Evolutionary conservation across 306 rosid species (phyloP).

Genomic region (Astragalus membranaceus): DNA sequence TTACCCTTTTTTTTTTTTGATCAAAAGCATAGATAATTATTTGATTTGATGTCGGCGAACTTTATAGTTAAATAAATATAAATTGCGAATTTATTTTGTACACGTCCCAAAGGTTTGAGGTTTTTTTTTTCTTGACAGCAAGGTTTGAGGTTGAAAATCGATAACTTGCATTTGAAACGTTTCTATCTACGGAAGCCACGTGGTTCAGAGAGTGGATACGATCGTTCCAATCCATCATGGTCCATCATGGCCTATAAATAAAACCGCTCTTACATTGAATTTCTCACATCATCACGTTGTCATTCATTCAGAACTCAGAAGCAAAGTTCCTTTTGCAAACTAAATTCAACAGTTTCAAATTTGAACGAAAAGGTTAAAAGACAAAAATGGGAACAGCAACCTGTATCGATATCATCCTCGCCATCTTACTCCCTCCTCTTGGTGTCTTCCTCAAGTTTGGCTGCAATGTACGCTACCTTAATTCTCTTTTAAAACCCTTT

Average conservation of each 20-base stretch:
- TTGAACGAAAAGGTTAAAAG: not conserved
- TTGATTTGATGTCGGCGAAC: too few species aligned
- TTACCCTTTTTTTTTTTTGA: too few species aligned
- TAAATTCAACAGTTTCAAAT: not conserved
- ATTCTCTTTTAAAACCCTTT: not conserved
- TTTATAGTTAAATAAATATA: too few species aligned
- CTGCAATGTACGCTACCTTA: constrained; percentile 37
- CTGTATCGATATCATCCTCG: constrained; percentile 63
- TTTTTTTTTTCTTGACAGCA: too few species aligned
- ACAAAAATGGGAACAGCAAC: constrained; percentile 42
- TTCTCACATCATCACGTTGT: not conserved
- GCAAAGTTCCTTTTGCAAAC: not conserved
- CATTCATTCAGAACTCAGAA: not conserved
- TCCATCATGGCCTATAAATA: constrained; percentile 6
- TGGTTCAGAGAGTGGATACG: not conserved
- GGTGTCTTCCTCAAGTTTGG: constrained; percentile 87
- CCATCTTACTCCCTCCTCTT: constrained; percentile 80
- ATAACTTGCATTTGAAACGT: not conserved
- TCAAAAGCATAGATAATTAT: too few species aligned
- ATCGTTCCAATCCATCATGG: not conserved
- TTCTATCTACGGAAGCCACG: constrained; percentile 9
- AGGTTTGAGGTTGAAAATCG: too few species aligned
- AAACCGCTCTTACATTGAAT: not conserved
- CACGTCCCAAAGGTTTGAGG: not conserved
- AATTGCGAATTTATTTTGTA: not conserved